Evolutionary conservation across 169 alveolate species (phyloP).

Genomic region (Sarcocystis neurona): DNA sequence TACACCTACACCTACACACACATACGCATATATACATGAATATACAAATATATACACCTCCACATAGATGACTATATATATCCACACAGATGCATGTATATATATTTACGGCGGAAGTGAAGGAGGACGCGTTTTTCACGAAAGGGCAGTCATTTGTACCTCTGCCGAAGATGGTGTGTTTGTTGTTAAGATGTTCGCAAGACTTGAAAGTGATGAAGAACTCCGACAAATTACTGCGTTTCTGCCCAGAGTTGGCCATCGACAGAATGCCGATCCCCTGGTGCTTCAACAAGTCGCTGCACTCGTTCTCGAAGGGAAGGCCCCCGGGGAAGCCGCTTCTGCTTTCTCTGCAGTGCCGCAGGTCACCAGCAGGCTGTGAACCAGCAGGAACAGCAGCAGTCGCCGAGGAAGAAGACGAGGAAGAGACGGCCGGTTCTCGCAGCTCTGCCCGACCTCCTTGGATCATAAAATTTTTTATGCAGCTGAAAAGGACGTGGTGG

Average conservation of each 20-base stretch:
- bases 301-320: conserved; percentile 52
- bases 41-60: background rate
- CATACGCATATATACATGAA: background rate
- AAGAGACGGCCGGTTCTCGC: background rate
- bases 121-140: too few species aligned
- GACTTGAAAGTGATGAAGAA: conserved; percentile 64
- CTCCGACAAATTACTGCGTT: conserved; percentile 36
- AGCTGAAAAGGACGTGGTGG: too few species aligned
- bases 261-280: conserved; percentile 50
- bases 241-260: conserved; percentile 50
- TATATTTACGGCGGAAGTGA: too few species aligned
- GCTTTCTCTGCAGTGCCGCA: conserved; percentile 35
- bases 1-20: too few species aligned
- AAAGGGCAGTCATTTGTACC: conserved; percentile 29
- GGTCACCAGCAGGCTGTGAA: too few species aligned
- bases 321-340: conserved; percentile 49
- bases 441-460: conserved; percentile 64
- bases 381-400: conserved; percentile 11
- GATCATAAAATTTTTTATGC: conserved; percentile 56
- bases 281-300: background rate
- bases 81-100: too few species aligned
- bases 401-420: background rate
- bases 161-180: conserved; percentile 65
- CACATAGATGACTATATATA: too few species aligned
- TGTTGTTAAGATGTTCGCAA: conserved; percentile 43